Base-by-base conservation (phyloP, 257 asterid genomes). In the Penstemon davidsonii region DNA sequence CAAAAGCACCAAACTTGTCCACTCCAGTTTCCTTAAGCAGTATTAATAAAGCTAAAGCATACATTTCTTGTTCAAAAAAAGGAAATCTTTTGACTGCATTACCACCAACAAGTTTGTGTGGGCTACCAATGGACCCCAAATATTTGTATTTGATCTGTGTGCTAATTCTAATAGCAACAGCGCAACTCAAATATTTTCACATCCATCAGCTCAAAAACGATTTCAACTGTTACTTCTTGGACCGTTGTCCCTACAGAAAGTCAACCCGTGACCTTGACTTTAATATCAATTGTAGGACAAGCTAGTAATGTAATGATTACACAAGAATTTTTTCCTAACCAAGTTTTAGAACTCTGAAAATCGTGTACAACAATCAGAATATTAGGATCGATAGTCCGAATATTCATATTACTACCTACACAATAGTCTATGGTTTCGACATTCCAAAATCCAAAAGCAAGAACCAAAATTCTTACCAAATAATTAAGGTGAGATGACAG, bases 1-100 rank as follows among this genome's bases (percentile, higher is more conserved):
- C 83, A 50, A 4, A 62, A 47, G 45, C 56, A 71, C 86, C 88
- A 55, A 81, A 79, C 78, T 66, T 39, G 19, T 71, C 50, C 63
- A 11, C 11, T 49, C 42, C 0, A 18, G 3, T 54, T 71, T 45
- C 61, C 46, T 57, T 44, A 66, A 10, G 10, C 52, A 6, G 13
- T n/a, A 42, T 2, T 49, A 4, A 52, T 60, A 60, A 54, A 47
- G 57, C 6, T 54, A 7, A 3, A 12, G 37, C 51, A 18, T 10
- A 40, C 13, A 8, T 44, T 71, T 51, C 67, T 62, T 55, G 62
- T 60, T 41, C 73, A 58, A 65, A 73, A 73, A 50, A 19, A 12
- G 39, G 62, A 68, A 25, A 67, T 66, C 10, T 25, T 55, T 25
- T 52, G 33, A 69, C 45, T 4, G 10, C 44, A 25, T 37, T 15